Evolutionary conservation across 2,329 filamentous ascomycete genomes (phyloP).

Genomic region (Epichloe sp.): DNA sequence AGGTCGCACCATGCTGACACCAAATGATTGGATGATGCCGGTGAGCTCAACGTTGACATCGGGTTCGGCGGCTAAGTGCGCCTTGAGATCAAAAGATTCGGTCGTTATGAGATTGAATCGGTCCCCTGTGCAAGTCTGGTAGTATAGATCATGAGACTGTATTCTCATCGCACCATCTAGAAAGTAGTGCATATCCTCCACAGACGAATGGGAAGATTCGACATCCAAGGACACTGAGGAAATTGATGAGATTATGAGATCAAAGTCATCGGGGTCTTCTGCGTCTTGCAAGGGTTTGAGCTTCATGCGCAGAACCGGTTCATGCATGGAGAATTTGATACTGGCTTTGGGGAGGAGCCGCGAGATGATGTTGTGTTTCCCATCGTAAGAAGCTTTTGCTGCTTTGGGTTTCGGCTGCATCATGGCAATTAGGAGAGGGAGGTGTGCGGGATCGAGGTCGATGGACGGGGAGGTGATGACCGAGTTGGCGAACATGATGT

Average conservation of each 20-base stretch:
- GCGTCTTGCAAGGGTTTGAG: constrained; percentile 62
- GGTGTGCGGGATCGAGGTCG: constrained; percentile 81
- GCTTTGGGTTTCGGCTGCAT: constrained; percentile 41
- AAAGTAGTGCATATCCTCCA: constrained; percentile 77
- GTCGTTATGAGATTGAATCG: constrained; percentile 80
- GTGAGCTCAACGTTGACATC: constrained; percentile 71
- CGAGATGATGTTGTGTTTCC: constrained; percentile 62
- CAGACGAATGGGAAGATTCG: constrained; percentile 85
- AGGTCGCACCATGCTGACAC: constrained; percentile 75
- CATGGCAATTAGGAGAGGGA: constrained; percentile 72
- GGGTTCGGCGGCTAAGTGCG: constrained; percentile 72
- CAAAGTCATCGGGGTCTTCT: constrained; percentile 66
- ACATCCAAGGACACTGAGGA: constrained; percentile 88
- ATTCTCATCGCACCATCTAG: constrained; percentile 70
- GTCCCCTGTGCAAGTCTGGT: constrained; percentile 72
- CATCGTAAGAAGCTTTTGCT: constrained; percentile 24
- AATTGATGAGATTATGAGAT: constrained; percentile 87
- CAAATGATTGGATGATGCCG: constrained; percentile 74
- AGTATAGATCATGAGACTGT: constrained; percentile 82
- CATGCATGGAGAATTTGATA: constrained; percentile 92
- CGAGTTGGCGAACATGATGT: constrained; percentile 91
- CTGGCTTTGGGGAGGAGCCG: constrained; percentile 86
- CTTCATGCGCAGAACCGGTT: constrained; percentile 83
- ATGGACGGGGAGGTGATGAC: constrained; percentile 92
- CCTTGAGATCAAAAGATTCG: constrained; percentile 76